Base-by-base conservation (phyloP, 2,329 filamentous ascomycete genomes). In the Microthyrium microscopicum region DNA sequence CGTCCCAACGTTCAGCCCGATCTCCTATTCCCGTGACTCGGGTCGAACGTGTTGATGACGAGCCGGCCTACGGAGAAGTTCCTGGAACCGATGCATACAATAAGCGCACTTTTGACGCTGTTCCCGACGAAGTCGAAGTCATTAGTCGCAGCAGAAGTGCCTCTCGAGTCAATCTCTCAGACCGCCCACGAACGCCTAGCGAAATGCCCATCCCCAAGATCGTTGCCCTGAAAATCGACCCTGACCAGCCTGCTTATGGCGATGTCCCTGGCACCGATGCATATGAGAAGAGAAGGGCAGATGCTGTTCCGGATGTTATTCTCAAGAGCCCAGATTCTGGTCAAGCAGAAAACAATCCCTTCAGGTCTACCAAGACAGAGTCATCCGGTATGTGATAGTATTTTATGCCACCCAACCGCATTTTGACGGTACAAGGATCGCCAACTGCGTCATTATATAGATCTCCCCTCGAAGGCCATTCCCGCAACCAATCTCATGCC, bases 371-470 rank as follows among this genome's bases (percentile, higher is more conserved):
- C n/a, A n/a, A n/a, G n/a, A n/a, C n/a, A n/a, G n/a, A n/a, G n/a
- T n/a, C n/a, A n/a, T n/a, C n/a, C n/a, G n/a, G n/a, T n/a, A n/a
- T n/a, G n/a, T n/a, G n/a, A n/a, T n/a, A n/a, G n/a, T n/a, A n/a
- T n/a, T n/a, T n/a, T 61, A 66, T 47, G 43, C 36, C 9, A 9
- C n/a, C n/a, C n/a, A n/a, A n/a, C 16, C 48, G 53, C 40, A 54
- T 66, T 68, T 70, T 73, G 67, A 73, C 67, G 58, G 61, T 62
- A 60, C 58, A 67, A 71, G 68, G 61, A 55, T 65, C 60, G 58
- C 61, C 64, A 62, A 64, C 61, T 44, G 53, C 51, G 48, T 57
- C 55, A 49, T 49, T 53, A 55, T 53, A 54, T 55, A 70, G 65
- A 60, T 63, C 60, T 18, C 13, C 5, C 26, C 21, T 21, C 9